Conservation (phyloP, 306 rosid genomes). For the Pyrus pyrifolia region DNA sequence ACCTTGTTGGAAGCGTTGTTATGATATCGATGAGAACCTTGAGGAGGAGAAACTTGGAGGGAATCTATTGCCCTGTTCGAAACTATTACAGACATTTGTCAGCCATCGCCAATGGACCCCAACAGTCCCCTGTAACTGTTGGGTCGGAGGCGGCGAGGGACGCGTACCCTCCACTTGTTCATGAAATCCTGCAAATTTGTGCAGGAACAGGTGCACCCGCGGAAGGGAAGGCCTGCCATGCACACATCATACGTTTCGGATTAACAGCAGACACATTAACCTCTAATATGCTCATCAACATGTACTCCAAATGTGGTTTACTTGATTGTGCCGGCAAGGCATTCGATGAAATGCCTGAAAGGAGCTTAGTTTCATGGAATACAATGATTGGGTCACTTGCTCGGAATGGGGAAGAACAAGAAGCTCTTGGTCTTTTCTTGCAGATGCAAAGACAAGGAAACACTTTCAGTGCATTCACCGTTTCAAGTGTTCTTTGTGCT, state of each 20-base stretch:
- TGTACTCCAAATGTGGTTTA: conserved; percentile 67
- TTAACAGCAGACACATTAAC: conserved; percentile 41
- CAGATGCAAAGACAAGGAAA: conserved; percentile 68
- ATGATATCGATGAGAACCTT: conserved; percentile 18
- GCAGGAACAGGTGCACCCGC: conserved; percentile 34
- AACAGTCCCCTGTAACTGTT: conserved; percentile 17
- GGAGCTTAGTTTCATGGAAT: conserved; percentile 79
- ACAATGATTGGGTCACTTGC: conserved; percentile 74
- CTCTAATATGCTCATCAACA: conserved; percentile 64
- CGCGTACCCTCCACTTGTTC: conserved; percentile 36
- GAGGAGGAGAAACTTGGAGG: conserved; percentile 20
- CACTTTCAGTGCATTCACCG: conserved; percentile 57
- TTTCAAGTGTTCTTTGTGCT: conserved; percentile 76
- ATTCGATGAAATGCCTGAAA: conserved; percentile 59
- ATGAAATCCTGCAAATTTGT: conserved; percentile 45
- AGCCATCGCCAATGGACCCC: conserved; percentile 19
- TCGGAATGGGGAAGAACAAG: conserved; percentile 40
- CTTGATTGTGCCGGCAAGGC: conserved; percentile 39
- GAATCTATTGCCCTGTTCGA: conserved; percentile 9
- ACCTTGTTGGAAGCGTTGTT: no score
- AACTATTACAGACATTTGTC: conserved; percentile 27
- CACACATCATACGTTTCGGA: conserved; percentile 47
- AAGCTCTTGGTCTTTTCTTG: conserved; percentile 54
- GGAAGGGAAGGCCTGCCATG: conserved; percentile 68
- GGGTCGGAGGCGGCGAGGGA: conserved; percentile 6